These are phyloP conservation scores for Lagenaria siceraria DNA, from an alignment of 306 rosid genomes.

Conservation along the genomic window DNA sequence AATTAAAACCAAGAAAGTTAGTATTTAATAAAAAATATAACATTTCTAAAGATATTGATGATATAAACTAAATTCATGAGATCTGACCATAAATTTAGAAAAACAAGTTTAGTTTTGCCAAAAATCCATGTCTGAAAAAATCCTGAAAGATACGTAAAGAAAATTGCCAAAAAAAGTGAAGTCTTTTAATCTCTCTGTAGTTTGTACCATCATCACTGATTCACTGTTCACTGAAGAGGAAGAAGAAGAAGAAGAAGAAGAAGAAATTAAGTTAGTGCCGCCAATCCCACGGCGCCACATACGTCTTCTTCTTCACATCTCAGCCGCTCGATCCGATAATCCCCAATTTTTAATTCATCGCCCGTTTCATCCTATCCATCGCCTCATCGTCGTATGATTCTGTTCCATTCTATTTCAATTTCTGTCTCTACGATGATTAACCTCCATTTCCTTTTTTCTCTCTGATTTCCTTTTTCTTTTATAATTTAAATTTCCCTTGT, in stretches of 20 bases:
- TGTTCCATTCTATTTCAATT: neutral
- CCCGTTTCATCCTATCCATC: neutral
- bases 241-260: too few relatives aligned
- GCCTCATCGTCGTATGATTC: neutral
- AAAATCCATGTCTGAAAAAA: too few relatives aligned
- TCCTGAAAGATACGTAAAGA: too few relatives aligned
- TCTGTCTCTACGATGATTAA: neutral
- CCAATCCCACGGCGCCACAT: conserved; percentile 3
- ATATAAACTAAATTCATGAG: too few relatives aligned
- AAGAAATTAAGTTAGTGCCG: neutral
- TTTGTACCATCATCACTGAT: neutral
- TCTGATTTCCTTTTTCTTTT: neutral
- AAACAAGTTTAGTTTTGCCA: too few relatives aligned
- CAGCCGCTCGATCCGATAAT: neutral
- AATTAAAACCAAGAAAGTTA: too few relatives aligned
- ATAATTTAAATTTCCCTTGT: neutral
- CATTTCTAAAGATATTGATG: too few relatives aligned
- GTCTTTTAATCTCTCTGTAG: neutral
- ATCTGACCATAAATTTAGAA: too few relatives aligned
- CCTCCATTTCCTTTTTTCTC: neutral
- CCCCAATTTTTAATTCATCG: neutral
- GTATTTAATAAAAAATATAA: too few relatives aligned
- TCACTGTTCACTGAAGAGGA: neutral
- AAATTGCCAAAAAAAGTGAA: too few relatives aligned
- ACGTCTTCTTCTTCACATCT: neutral